These are phyloP conservation scores for Plasmodium cynomolgi DNA, from an alignment of 169 alveolate species.

Conservation along the genomic window DNA sequence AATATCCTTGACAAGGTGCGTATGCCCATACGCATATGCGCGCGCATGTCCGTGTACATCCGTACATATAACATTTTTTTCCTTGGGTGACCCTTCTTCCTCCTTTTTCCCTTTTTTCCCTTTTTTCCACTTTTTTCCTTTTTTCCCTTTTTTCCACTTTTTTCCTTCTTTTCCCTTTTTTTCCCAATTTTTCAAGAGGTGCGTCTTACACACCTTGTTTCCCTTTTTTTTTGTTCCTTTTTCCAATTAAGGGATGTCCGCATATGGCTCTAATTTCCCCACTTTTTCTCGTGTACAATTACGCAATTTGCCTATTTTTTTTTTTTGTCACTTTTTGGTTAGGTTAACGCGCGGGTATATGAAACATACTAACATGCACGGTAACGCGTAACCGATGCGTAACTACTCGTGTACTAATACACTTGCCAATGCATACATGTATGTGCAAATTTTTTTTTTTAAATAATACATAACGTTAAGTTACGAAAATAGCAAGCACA, in stretches of 20 bases:
- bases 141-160: background rate
- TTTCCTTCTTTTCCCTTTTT: conserved; percentile 6
- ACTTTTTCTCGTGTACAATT: background rate
- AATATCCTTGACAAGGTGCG: background rate
- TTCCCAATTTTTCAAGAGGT: conserved; percentile 18
- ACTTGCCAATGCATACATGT: background rate
- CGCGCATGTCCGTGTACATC: background rate
- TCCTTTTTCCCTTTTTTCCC: background rate
- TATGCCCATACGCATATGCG: background rate
- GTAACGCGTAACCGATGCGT: background rate
- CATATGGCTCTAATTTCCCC: background rate
- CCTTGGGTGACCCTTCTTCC: background rate
- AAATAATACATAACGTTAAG: background rate
- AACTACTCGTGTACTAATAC: background rate
- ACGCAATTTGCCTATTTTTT: conserved; percentile 9
- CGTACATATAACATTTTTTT: background rate
- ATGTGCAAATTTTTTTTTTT: background rate
- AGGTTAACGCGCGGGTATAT: background rate
- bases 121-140: background rate
- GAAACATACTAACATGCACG: background rate
- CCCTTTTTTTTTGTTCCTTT: background rate
- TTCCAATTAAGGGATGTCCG: background rate
- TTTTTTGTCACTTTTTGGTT: background rate
- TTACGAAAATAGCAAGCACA: conserved; percentile 26
- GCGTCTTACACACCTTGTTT: conserved; percentile 25